Evolutionary conservation across 352 stramenopile genomes (phyloP), one percentile per base, ranked within the genome.

Genomic region (Achlya hypogyna): DNA sequence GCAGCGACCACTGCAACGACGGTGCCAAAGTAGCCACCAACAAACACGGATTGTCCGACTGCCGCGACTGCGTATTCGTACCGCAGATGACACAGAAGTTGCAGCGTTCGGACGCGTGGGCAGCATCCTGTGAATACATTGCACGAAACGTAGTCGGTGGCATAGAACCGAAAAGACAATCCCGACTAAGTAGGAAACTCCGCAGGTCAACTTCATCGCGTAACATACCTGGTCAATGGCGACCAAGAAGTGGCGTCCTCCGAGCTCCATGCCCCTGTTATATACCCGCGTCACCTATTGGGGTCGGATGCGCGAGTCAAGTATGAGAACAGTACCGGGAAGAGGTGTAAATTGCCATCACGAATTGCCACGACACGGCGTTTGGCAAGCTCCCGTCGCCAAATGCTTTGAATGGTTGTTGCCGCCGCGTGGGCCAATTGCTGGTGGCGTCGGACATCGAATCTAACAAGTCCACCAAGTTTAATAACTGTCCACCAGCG

Each of bases 361-460:
- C 54, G 54, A 28, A 64, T 64, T 8, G 23, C 54, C 12, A 51
- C 22, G 5, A 64, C 54, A 5, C 31, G 32, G 10, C 20, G 54
- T 28, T 64, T 64, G 54, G 54, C 54, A 20, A 64, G 40, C 28
- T 64, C n/a, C 1, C 54, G 35, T 16, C 54, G 54, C 54, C 32
- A n/a, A 23, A 64, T 16, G 10, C 35, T 52, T 51, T 64, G 54
- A 38, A 64, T 64, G 14, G 27, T 16, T 8, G 40, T 64, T n/a
- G 54, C 54, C 14, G 54, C 54, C 12, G 54, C 35, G 9, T 5
- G 20, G 8, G 35, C 35, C 16, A 2, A 3, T 45, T 51, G 29
- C 35, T 35, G 22, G 9, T n/a, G 4, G 32, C 54, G 35, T 0
- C 54, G 54, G n/a, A n/a, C n/a, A n/a, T n/a, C n/a, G n/a, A n/a